These are phyloP conservation scores for Jatropha curcas DNA, from an alignment of 345 rosid genomes.

Conservation along the genomic window DNA sequence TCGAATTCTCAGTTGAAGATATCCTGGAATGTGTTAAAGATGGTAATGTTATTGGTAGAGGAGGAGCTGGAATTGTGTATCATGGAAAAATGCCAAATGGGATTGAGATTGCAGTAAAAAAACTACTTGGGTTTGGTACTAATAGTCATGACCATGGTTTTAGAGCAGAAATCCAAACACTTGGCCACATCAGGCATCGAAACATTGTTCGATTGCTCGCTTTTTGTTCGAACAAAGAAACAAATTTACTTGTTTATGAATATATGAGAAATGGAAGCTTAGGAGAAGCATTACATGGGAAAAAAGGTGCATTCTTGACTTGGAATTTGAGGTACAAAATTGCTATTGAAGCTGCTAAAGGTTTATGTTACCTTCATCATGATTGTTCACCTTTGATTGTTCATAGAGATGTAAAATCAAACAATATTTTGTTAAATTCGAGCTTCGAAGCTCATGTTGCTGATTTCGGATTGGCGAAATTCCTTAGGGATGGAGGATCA, in stretches of 20 bases:
- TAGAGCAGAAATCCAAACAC: conserved; percentile 80
- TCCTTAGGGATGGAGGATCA: conserved; percentile 72
- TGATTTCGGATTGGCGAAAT: conserved; percentile 93
- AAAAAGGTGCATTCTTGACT: conserved; percentile 61
- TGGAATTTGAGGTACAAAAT: conserved; percentile 82
- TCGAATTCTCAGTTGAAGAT: conserved; percentile 68
- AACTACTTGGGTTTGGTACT: conserved; percentile 56
- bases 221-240: conserved; percentile 78
- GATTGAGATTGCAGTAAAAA: conserved; percentile 82
- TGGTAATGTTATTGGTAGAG: conserved; percentile 81
- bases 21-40: conserved; percentile 88
- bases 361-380: conserved; percentile 89
- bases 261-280: conserved; percentile 94
- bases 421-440: conserved; percentile 80
- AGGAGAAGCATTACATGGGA: conserved; percentile 86
- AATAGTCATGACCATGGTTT: conserved; percentile 82
- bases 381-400: conserved; percentile 88
- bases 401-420: conserved; percentile 91
- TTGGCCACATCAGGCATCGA: conserved; percentile 86
- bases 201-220: conserved; percentile 87
- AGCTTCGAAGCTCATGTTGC: conserved; percentile 96
- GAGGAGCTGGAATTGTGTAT: conserved; percentile 92
- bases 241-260: conserved; percentile 85
- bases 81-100: conserved; percentile 85
- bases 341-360: conserved; percentile 90